Evolutionary conservation across 352 stramenopile genomes (phyloP), one percentile per base, ranked within the genome.

Genomic region (Elongisporangium undulatum): DNA sequence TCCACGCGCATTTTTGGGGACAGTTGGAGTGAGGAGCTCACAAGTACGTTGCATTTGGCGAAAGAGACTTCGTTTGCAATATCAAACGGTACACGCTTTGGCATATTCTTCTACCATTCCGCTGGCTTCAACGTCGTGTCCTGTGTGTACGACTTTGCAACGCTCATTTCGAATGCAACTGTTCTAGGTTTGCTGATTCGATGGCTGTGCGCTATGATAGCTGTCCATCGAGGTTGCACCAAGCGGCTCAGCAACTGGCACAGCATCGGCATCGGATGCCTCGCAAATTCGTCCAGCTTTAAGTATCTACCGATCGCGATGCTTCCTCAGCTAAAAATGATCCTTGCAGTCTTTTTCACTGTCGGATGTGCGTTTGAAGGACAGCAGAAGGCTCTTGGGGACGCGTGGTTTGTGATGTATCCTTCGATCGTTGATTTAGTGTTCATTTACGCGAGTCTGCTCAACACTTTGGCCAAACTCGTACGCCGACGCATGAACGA

Each of bases 381-480:
- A 16, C 12, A 56, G 0, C 67, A 76, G 50, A 24, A 39, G 13
- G 59, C 53, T 5, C 49, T 76, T 2, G 21, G 20, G 4, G 50
- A 69, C 7, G 52, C 68, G 20, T 76, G 71, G 71, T 74, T 72
- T 50, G 54, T 62, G 17, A 66, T 73, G 16, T 79, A 79, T 39
- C 67, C 71, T 0, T 56, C 58, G 15, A 69, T 74, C 49, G 64
- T 53, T 17, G 62, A 74, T n/a, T 29, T 72, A 9, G 17, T 74
- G 13, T 24, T 79, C 12, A 19, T 76, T 0, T 58, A 56, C 59
- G 75, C 58, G 51, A 73, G 67, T 45, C 8, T 71, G 2, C 61
- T 75, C 1, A 78, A 71, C 24, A 16, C 50, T 0, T 7, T 58
- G 8, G 59, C 51, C n/a, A 63, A 64, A 41, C 4, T 69, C 3